These are phyloP conservation scores for Coelastrella sp. DNA, from an alignment of 139 green algal genomes.

Conservation along the genomic window DNA sequence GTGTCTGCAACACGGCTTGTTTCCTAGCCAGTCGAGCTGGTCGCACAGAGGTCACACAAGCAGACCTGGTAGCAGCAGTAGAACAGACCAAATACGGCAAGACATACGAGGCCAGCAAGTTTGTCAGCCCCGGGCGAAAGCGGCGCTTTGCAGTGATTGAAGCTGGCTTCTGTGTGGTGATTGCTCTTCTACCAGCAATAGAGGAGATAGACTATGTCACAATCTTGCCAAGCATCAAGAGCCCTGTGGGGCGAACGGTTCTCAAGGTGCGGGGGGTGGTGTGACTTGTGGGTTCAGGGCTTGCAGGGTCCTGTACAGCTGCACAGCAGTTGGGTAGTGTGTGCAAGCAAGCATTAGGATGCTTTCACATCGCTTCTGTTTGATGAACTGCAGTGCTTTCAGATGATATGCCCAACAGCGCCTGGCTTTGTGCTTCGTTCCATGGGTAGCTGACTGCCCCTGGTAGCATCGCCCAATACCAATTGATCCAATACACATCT, in stretches of 20 bases:
- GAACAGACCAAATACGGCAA: slow-evolving; percentile 63
- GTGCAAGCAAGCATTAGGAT: no score
- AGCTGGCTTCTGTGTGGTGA: slow-evolving; percentile 78
- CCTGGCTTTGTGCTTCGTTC: no score
- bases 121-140: slow-evolving; percentile 63
- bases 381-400: no score
- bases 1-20: slow-evolving; percentile 83
- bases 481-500: no score
- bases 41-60: slow-evolving; percentile 63
- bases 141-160: slow-evolving; percentile 79
- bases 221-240: slow-evolving; percentile 80
- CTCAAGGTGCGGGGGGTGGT: slow-evolving; percentile 61
- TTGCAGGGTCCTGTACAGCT: no score
- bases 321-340: no score
- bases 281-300: background rate
- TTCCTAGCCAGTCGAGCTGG: slow-evolving; percentile 76
- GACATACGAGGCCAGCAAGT: slow-evolving; percentile 57
- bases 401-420: no score
- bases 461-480: no score
- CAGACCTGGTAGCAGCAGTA: slow-evolving; percentile 76
- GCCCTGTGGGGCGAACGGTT: slow-evolving; percentile 86
- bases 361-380: no score
- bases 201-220: slow-evolving; percentile 86
- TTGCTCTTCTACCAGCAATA: slow-evolving; percentile 88
- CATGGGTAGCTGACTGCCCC: no score